Base-by-base conservation (phyloP, 2,329 filamentous ascomycete species). In the Ophiostoma quercus region DNA sequence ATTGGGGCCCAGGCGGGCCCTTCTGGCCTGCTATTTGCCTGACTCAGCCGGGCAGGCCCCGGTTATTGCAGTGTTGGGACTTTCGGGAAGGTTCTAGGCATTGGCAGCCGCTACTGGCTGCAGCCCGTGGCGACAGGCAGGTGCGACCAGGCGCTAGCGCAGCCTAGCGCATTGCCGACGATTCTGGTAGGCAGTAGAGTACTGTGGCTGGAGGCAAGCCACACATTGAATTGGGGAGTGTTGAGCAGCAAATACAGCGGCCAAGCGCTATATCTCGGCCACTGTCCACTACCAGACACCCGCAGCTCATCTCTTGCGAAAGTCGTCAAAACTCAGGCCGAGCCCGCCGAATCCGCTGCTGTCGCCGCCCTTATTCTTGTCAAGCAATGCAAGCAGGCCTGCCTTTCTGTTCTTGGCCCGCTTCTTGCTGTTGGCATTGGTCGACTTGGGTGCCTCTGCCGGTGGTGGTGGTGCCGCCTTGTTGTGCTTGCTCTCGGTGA, bases 331-430 rank as follows among this genome's bases (percentile, higher is more conserved):
- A 72, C 83, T 86, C 39, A 88, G 76, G 22, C 79, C 80, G 63
- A 81, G 75, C 2, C 80, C 78, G 41, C 74, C 75, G 12, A 76
- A 70, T 19, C 74, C 74, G 4, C 67, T 41, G 32, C 41, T 37
- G 4, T 79, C 74, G 75, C 39, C 32, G 3, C 43, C 32, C 8
- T 80, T 81, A 68, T 80, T 81, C 73, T 86, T 85, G 66, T 83
- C 82, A n/a, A 91, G 79, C 57, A 91, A 77, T 67, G 88, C 87
- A 76, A 89, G 86, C n/a, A 91, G 79, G 0, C 87, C 87, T 43
- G 86, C 85, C 77, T 90, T 91, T 71, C 87, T 82, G 72, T 80
- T 85, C 79, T 88, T 90, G 41, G 88, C 85, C 67, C 87, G 82
- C 79, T 89, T 89, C 78, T 87, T 89, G 79, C 70, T 71, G 43